These are phyloP conservation scores for Ascodesmis nigricans DNA, from an alignment of 495 filamentous ascomycete species.

Conservation along the genomic window DNA sequence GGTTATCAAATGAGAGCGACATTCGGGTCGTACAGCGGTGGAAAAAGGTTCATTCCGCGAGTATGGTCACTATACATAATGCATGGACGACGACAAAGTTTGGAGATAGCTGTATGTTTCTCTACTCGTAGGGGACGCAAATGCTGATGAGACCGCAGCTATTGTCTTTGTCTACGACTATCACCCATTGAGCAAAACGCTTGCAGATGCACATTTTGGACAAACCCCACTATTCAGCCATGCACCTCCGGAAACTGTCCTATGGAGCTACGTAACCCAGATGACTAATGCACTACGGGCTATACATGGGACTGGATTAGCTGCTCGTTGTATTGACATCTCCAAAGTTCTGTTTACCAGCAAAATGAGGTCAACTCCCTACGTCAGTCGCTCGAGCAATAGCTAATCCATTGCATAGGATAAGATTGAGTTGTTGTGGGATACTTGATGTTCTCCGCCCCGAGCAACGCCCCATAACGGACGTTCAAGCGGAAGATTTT, in stretches of 20 bases:
- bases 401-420: slow-evolving; percentile 28
- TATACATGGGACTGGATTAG: slow-evolving; percentile 61
- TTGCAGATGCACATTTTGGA: slow-evolving; percentile 63
- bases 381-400: neutral
- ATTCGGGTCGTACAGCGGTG: slow-evolving; percentile 73
- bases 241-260: slow-evolving; percentile 43
- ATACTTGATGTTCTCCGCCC: slow-evolving; percentile 71
- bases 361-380: slow-evolving; percentile 26
- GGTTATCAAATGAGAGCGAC: slow-evolving; percentile 69
- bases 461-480: slow-evolving; percentile 40
- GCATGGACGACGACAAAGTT: slow-evolving; percentile 84
- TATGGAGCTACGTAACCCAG: slow-evolving; percentile 89
- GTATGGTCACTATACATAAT: slow-evolving; percentile 70
- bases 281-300: slow-evolving; percentile 70
- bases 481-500: slow-evolving; percentile 78
- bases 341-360: slow-evolving; percentile 72
- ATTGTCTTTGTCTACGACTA: slow-evolving; percentile 87
- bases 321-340: slow-evolving; percentile 59
- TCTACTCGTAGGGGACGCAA: neutral
- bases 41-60: slow-evolving; percentile 65
- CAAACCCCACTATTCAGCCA: slow-evolving; percentile 24
- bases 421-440: slow-evolving; percentile 72
- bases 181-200: slow-evolving; percentile 71
- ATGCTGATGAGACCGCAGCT: slow-evolving; percentile 27
- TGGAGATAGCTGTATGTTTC: slow-evolving; percentile 48